phyloP scores from a whole-genome alignment of 495 filamentous ascomycete genomes.

The Aspergillus baeticus region DNA sequence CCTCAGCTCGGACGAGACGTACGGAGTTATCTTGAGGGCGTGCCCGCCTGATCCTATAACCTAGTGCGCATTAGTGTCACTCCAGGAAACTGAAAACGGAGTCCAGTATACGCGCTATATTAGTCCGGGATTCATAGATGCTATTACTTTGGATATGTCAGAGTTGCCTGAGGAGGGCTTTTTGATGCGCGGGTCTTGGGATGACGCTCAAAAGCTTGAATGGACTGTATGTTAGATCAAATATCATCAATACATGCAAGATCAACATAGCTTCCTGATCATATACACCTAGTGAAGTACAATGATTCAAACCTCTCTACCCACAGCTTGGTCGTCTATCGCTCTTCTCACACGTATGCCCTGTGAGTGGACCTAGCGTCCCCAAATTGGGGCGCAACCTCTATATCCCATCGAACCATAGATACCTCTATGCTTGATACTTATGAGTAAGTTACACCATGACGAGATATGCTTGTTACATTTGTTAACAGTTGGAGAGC shows the following conservation, averaged over 20 bases:
- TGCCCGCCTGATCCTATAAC: neutral
- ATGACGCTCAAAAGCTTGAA: neutral
- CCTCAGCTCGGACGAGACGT: neutral
- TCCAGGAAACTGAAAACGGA: neutral
- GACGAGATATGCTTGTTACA: no score
- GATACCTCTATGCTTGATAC: no score
- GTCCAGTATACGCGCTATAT: neutral
- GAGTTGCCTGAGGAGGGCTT: neutral
- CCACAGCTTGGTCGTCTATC: no score
- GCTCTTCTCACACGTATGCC: no score
- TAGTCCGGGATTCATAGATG: neutral
- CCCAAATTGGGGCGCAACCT: no score
- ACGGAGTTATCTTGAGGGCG: neutral
- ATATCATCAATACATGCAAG: neutral
- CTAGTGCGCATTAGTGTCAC: neutral
- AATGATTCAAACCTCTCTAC: no score
- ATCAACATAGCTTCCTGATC: neutral
- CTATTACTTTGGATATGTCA: neutral
- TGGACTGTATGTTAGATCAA: neutral
- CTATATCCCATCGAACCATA: no score
- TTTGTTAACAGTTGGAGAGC: no score
- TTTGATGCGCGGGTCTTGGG: neutral
- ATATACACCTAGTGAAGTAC: no score
- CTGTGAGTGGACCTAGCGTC: no score
- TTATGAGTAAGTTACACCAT: no score